These are phyloP conservation scores for Cutaneotrichosporon dermatis DNA, from an alignment of 1,284 basidiomycete species.

Conservation along the genomic window DNA sequence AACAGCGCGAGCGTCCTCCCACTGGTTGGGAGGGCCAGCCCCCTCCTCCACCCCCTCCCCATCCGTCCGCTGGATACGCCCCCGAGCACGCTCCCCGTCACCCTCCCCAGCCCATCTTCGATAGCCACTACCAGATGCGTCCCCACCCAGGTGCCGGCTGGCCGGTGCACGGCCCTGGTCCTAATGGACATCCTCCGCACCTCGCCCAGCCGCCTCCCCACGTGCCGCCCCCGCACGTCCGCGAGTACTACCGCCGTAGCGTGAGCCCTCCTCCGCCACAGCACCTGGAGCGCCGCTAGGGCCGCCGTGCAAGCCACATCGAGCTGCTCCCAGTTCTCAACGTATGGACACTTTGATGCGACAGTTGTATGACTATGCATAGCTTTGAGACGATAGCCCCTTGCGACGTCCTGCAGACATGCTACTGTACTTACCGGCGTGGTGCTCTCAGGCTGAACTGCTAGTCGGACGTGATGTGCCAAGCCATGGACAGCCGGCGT, in stretches of 20 bases:
- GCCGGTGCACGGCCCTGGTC: background rate
- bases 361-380: too few relatives aligned
- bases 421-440: too few relatives aligned
- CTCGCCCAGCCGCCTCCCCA: background rate
- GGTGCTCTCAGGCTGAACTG: too few relatives aligned
- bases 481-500: too few relatives aligned
- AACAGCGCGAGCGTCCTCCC: background rate
- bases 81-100: constrained; percentile 1
- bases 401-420: too few relatives aligned
- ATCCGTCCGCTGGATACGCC: background rate
- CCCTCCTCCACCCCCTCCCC: background rate
- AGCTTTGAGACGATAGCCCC: too few relatives aligned
- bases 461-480: too few relatives aligned
- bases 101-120: background rate
- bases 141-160: constrained; percentile 1
- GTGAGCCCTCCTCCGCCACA: background rate
- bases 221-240: background rate
- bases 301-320: too few relatives aligned
- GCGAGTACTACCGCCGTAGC: constrained; percentile 5
- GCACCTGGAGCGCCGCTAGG: too few relatives aligned
- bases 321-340: too few relatives aligned
- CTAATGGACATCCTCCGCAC: background rate
- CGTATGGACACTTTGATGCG: too few relatives aligned
- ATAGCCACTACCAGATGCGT: background rate
- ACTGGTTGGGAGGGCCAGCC: background rate